phyloP scores from a whole-genome alignment of 495 filamentous ascomycete genomes.

The Saxispiralis lemnorum region DNA sequence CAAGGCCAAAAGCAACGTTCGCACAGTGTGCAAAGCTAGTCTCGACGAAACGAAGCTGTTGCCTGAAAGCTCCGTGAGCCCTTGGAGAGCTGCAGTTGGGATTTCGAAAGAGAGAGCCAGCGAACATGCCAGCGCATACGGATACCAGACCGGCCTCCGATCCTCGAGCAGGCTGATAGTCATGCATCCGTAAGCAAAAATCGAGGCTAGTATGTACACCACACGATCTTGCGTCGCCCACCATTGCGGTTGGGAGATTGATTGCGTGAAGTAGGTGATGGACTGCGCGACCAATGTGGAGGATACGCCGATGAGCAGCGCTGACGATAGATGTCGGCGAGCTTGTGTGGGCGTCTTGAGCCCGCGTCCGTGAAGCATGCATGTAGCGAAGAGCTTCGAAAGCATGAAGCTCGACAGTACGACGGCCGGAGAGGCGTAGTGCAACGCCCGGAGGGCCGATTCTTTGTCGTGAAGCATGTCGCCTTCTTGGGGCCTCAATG shows the following conservation, averaged over 20 bases:
- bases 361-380: constrained; percentile 6
- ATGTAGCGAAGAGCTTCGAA: constrained; percentile 6
- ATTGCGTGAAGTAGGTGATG: constrained; percentile 2
- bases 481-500: background rate
- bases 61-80: background rate
- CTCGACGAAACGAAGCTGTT: background rate
- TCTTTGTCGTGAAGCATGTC: too few species aligned
- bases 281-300: constrained; percentile 4
- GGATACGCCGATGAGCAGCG: background rate
- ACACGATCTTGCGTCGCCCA: constrained; percentile 6
- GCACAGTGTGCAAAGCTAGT: background rate
- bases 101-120: constrained; percentile 3
- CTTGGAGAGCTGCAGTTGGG: constrained; percentile 1
- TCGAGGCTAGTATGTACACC: constrained; percentile 3
- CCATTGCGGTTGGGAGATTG: background rate
- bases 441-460: constrained; percentile 2
- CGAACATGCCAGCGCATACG: constrained; percentile 1
- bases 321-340: constrained; percentile 1
- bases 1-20: background rate
- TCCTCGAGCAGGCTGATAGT: constrained; percentile 3
- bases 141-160: constrained; percentile 7
- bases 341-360: background rate
- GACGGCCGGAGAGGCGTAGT: constrained; percentile 4
- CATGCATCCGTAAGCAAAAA: constrained; percentile 8
- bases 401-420: constrained; percentile 4